Evolutionary conservation across 176 grass and related monocot species (phyloP).

Genomic region (Ensete glaucum): DNA sequence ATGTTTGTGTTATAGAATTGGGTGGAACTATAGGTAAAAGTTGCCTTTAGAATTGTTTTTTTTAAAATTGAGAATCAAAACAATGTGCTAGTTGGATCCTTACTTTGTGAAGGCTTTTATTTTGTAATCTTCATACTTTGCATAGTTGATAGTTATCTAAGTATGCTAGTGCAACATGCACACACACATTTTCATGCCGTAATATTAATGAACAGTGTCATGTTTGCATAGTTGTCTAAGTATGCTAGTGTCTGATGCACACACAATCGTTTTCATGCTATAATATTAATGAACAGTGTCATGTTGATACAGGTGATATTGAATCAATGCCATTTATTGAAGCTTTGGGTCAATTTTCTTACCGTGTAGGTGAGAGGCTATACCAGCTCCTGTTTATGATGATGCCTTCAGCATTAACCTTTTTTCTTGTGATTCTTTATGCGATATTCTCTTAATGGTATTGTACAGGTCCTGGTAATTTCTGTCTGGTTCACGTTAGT

Average conservation of each 20-base stretch:
- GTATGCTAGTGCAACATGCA: too few species aligned
- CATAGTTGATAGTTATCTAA: too few species aligned
- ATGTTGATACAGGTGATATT: conserved; percentile 33
- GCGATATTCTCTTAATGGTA: neutral
- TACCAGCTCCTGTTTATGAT: neutral
- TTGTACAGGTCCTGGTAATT: conserved; percentile 28
- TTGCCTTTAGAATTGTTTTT: neutral
- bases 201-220: too few species aligned
- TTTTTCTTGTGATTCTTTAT: neutral
- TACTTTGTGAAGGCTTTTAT: neutral
- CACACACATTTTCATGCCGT: too few species aligned
- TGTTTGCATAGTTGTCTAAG: too few species aligned
- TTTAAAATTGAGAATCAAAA: too few species aligned
- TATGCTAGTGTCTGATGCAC: too few species aligned
- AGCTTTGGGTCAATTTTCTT: conserved; percentile 45
- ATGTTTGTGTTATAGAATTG: conserved; percentile 65
- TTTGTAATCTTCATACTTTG: too few species aligned
- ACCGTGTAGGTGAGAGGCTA: conserved; percentile 30
- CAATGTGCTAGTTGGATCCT: neutral
- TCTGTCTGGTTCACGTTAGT: conserved; percentile 37
- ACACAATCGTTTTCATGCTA: too few species aligned
- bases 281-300: too few species aligned
- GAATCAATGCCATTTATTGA: conserved; percentile 45
- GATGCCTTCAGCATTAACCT: neutral
- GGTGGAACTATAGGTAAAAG: conserved; percentile 58